Evolutionary conservation across 2,329 filamentous ascomycete species (phyloP), one percentile per base, ranked within the genome.

Genomic region (Epichloe amarillans): DNA sequence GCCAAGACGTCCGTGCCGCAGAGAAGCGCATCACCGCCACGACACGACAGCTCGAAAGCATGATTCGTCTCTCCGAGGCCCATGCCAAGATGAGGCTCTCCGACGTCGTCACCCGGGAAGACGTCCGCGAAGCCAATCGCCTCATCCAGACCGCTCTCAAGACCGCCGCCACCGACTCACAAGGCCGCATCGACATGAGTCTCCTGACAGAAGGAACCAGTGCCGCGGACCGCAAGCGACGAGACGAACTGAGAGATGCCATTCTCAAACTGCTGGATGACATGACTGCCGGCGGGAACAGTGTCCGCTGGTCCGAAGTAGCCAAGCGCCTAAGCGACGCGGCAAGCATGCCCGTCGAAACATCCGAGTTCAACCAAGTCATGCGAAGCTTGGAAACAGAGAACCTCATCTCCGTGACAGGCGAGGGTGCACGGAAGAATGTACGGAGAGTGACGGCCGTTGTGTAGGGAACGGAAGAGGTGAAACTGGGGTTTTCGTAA

Each of bases 21-120:
- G 94, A 98, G 68, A 91, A 94, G 67, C 88, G 93, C 58, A 98
- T 98, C 70, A 98, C 93, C 0, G 93, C 93, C 40, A 98, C 93
- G 3, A 98, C 94, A 0, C 82, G 93, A 64, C 93, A 98, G 69
- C 77, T 98, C 5, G 94, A 98, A 70, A 93, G 86, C 44, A 98
- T 98, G 94, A 97, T 98, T 64, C 91, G 93, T 54, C 84, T 98
- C 3, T 73, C 90, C 1, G 93, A 98, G 72, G 93, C 90, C 0
- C 94, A 98, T 68, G 94, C 93, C 47, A 96, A 96, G 69, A 98
- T 98, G 94, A 86, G 93, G 4, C 79, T 98, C 5, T 80, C 85
- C 0, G 66, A 74, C 3, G 79, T 75, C 14, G 93, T 98, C 41
- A 89, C 86, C 0, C 80, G 77, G 30, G 77, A 79, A 46, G 94